A percentile compares a stretch with the other conserved stretches of the same genome.
Evolutionary conservation across 192 early-diverging fungal genomes (phyloP).

Genomic region (Coemansia sp.): DNA sequence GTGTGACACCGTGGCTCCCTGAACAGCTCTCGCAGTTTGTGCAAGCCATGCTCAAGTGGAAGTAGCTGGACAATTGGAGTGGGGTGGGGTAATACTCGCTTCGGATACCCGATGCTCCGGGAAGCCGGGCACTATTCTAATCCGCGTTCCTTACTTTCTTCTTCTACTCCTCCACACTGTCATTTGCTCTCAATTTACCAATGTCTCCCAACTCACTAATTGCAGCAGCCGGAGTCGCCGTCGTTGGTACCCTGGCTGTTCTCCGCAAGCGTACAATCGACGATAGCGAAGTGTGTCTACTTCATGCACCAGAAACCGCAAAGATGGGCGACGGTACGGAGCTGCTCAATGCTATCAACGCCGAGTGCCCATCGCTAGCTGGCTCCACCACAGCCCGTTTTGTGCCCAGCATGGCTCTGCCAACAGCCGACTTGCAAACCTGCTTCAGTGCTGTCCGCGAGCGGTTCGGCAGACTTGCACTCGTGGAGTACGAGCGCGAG

Average conservation of each 20-base stretch:
- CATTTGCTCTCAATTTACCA: slow-evolving; percentile 1
- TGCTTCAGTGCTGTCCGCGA: slow-evolving; percentile 51
- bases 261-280: slow-evolving; percentile 37
- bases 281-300: slow-evolving; percentile 36
- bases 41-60: slow-evolving; percentile 37
- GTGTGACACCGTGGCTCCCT: slow-evolving; percentile 58
- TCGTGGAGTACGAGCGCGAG: slow-evolving; percentile 55
- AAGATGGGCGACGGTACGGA: slow-evolving; percentile 12
- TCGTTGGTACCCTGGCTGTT: slow-evolving; percentile 18
- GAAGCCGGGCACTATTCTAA: not conserved
- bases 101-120: not conserved
- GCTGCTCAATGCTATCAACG: slow-evolving; percentile 26
- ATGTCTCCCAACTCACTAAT: slow-evolving; percentile 33
- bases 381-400: slow-evolving; percentile 54
- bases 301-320: slow-evolving; percentile 40
- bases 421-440: slow-evolving; percentile 80
- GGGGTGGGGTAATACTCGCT: too few species aligned
- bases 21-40: slow-evolving; percentile 63
- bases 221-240: slow-evolving; percentile 15
- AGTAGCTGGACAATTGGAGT: not conserved
- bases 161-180: not conserved
- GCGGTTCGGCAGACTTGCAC: slow-evolving; percentile 31
- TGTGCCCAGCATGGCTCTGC: slow-evolving; percentile 71
- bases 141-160: not conserved
- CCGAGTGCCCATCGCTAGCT: slow-evolving; percentile 59